Conservation (phyloP, 164 flowering plant genomes). For the Litsea cubeba region DNA sequence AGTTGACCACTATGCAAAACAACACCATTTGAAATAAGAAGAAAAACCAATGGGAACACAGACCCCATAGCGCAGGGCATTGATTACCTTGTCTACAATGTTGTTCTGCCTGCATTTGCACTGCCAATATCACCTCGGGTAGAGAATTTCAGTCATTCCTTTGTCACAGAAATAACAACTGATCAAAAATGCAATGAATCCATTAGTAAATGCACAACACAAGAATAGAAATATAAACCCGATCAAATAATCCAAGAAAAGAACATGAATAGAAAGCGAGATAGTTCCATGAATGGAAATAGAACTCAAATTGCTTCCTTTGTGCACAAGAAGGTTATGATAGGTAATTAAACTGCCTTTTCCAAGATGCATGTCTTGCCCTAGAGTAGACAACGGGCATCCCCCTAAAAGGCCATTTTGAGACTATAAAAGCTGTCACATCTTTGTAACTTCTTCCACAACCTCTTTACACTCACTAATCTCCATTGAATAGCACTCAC, state of each 20-base stretch:
- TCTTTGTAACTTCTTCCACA: too few relatives aligned
- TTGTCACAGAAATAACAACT: slow-evolving; percentile 24
- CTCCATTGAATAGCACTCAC: too few relatives aligned
- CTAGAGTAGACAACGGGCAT: too few relatives aligned
- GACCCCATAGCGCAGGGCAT: background rate
- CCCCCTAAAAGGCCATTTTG: too few relatives aligned
- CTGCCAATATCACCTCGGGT: slow-evolving; percentile 24
- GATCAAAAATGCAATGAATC: background rate
- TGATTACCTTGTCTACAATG: slow-evolving; percentile 16
- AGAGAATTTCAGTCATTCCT: slow-evolving; percentile 22
- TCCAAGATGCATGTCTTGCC: background rate
- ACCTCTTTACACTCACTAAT: too few relatives aligned
- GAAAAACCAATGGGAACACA: background rate
- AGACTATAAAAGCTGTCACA: too few relatives aligned
- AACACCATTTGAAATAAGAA: too few relatives aligned
- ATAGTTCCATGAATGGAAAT: background rate
- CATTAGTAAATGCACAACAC: background rate
- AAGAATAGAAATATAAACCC: background rate
- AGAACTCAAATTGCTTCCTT: background rate
- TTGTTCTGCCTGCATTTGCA: slow-evolving; percentile 24
- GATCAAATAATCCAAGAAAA: background rate
- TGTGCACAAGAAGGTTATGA: background rate
- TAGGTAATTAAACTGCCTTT: background rate
- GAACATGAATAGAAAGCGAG: background rate
- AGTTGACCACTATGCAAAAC: too few relatives aligned